Evolutionary conservation across 495 filamentous ascomycete species (phyloP), one percentile per base, ranked within the genome.

Genomic region (Penicillium mononematosum): DNA sequence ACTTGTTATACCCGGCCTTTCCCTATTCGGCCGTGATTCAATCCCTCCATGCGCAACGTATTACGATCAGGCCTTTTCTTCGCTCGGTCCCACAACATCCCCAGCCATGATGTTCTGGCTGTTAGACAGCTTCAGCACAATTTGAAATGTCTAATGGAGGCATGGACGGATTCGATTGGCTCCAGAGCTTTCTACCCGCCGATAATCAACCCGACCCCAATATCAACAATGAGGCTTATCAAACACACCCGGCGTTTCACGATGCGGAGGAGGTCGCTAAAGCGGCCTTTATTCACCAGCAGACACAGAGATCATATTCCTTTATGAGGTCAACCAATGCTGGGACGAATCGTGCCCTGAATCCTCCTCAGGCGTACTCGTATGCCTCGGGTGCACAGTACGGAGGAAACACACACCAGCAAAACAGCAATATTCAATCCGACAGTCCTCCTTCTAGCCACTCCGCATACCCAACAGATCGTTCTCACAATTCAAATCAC

Each of bases 261-360:
- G 50, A 58, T 46, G 61, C 58, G 27, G 58, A 39, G 25, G 41
- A 48, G 2, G 36, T 49, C 3, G 54, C 53, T 9, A 46, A 39
- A 22, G 45, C 41, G 17, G 53, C 53, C 9, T n/a, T 55, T 22
- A 50, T 24, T 32, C 20, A 43, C 9, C 27, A 44, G 17, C 19
- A 41, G n/a, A 14, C 38, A 7, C 36, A 20, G 39, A 32, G 7
- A 3, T 25, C 47, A 38, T 38, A 50, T 32, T 16, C 14, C 3
- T 38, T 24, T n/a, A 38, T 38, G 27, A 36, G 19, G 9, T 24
- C 47, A 38, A 39, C 20, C 2, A 24, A 38, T 34, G 0, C 20
- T 19, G 29, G 19, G 10, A 16, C n/a, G 9, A 48, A 29, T 32
- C 27, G 14, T 20, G 17, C 16, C 45, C 38, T 17, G 31, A n/a